Evolutionary conservation across 768 basidiomycete species (phyloP).

Genomic region (Artomyces pyxidatus): DNA sequence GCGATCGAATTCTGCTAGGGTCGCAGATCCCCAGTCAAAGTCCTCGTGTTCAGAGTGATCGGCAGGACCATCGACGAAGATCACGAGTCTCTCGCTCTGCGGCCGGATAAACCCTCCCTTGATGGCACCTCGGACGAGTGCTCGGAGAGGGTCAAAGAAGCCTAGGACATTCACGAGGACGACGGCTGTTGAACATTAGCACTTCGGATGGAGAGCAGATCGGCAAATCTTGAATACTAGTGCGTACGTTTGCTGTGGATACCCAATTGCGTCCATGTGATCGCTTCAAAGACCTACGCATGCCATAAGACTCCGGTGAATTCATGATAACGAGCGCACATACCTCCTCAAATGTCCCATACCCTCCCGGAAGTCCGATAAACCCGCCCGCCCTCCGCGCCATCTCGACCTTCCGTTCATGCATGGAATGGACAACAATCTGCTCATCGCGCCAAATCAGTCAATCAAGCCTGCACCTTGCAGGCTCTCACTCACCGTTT

Average conservation of each 20-base stretch:
- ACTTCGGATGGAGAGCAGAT: no score
- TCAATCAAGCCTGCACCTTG: not conserved
- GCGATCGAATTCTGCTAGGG: conserved; percentile 49
- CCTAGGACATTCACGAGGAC: conserved; percentile 78
- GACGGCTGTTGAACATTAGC: conserved; percentile 52
- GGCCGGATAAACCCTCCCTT: conserved; percentile 68
- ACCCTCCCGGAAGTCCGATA: conserved; percentile 86
- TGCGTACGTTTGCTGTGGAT: conserved; percentile 75
- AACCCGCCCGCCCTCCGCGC: conserved; percentile 75
- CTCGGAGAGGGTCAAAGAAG: conserved; percentile 78
- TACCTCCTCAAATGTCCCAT: conserved; percentile 93
- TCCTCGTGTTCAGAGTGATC: conserved; percentile 40
- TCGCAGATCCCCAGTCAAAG: conserved; percentile 76
- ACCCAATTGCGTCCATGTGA: conserved; percentile 90
- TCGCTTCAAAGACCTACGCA: conserved; percentile 86
- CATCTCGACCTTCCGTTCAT: conserved; percentile 89
- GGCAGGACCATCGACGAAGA: conserved; percentile 69
- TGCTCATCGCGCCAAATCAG: conserved; percentile 17
- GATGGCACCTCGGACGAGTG: conserved; percentile 60
- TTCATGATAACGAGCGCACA: conserved; percentile 7
- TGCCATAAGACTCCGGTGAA: no score
- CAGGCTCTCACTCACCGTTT: conserved; percentile 22
- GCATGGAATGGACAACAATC: conserved; percentile 77
- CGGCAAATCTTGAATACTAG: conserved; percentile 2
- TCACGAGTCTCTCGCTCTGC: conserved; percentile 50